Base-by-base conservation (phyloP, 345 rosid species). In the Salix udensis region DNA sequence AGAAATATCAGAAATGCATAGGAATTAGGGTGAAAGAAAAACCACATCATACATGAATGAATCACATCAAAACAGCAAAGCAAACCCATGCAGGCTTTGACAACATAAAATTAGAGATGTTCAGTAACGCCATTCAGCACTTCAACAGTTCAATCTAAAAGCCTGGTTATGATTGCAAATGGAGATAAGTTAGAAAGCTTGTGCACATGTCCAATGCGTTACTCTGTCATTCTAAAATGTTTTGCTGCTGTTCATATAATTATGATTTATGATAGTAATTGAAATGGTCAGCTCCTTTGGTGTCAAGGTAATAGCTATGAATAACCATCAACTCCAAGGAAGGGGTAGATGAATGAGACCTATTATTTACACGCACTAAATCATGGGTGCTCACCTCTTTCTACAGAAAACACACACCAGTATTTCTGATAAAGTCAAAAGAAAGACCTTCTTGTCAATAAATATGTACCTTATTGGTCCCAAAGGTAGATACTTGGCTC, bases 401-500 rank as follows among this genome's bases (percentile, higher is more conserved):
- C 9, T 9, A 52, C 23, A 28, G 28, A 65, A 28, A 67, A 55
- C 1, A 24, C 36, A 39, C 19, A 65, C 30, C 74, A 53, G 40
- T 28, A 28, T 28, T 28, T 28, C 1, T 28, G 28, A 28, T 72
- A 24, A 48, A 50, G 19, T 28, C 36, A 65, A 70, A 67, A 48
- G 65, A 31, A 40, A 30, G 40, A 37, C 31, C 23, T 15, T 44
- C 52, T 31, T 42, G 69, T 4, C 71, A 74, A 46, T 4, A 60
- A 50, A 58, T 23, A 5, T 34, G 61, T 88, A 96, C 99, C 99
- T 96, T 76, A 96, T 92, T 23, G 99, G 95, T 30, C 99, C 99
- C 84, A 96, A 79, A 55, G 99, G 99, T 79, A 96, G 87, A 76
- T 96, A 96, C 83, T 96, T 96, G 37, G 95, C 90, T 82, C 97